Base-by-base conservation (phyloP, 352 stramenopile genomes). In the Pelagophyceae sp. region DNA sequence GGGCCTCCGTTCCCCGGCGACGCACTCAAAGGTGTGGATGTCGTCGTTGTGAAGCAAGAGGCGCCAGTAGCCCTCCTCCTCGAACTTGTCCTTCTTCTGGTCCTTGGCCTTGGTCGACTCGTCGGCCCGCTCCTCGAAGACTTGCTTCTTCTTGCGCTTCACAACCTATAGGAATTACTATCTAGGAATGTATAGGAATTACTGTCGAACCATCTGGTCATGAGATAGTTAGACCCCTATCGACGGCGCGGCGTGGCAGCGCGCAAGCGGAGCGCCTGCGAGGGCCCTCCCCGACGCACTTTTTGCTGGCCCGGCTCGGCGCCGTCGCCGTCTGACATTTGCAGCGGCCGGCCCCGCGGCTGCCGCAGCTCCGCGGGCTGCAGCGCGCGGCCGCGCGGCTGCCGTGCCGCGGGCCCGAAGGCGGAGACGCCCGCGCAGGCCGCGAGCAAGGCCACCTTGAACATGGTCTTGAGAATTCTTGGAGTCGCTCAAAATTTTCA, bases 11-110 rank as follows among this genome's bases (percentile, higher is more conserved):
- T 54, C 23, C 11, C 11, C 11, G 45, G 11, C 11, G 11, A 54
- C 45, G 67, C 58, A 74, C 37, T 74, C 67, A 31, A 74, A 74
- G 67, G 67, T 74, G 67, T 74, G 67, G 27, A 74, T 31, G 67
- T 74, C 67, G 67, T 74, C 67, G 67, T 74, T 74, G 29, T 74
- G 67, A 5, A 74, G 29, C 23, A 74, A n/a, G 27, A 74, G 67
- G 1, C 67, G 33, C 61, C 61, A 67, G 58, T 67, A 67, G 58
- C 58, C 58, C 29, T 67, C 58, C 58, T 67, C 23, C 23, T 67
- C 58, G 58, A 67, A 33, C 29, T 67, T n/a, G 5, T 67, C 45
- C 45, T 54, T 54, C 45, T 54, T 54, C 45, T 54, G 45, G 11
- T 54, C 45, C n/a, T n/a, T n/a, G n/a, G n/a, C n/a, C n/a, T n/a